Conservation (phyloP, 208 protist genomes). For the Trypanosoma platydactyli region DNA sequence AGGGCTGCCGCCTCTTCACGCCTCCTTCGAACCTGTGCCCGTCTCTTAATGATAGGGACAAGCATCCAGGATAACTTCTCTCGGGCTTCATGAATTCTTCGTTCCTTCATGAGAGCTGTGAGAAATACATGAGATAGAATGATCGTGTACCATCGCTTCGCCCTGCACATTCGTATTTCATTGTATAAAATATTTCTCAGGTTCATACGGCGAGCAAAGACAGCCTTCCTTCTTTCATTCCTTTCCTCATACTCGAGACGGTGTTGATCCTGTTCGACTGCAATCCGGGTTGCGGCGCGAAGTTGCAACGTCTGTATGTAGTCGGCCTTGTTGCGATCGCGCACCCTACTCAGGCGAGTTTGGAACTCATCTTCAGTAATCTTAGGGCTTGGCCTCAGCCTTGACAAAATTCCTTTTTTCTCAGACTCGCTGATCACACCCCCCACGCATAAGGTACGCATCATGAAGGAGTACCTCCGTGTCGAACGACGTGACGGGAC, state of each 20-base stretch:
- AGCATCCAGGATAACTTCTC: conserved; percentile 71
- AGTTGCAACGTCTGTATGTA: conserved; percentile 42
- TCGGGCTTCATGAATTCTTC: conserved; percentile 64
- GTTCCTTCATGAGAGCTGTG: conserved; percentile 77
- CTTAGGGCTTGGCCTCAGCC: conserved; percentile 34
- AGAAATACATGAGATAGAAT: conserved; percentile 85
- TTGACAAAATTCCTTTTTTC: conserved; percentile 53
- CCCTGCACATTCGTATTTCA: conserved; percentile 50
- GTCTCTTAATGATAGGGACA: conserved; percentile 66
- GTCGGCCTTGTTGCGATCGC: conserved; percentile 43
- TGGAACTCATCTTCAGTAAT: conserved; percentile 61
- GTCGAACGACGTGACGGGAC: conserved; percentile 22
- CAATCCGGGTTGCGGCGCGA: conserved; percentile 22
- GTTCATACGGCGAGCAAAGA: conserved; percentile 69
- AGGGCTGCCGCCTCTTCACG: conserved; percentile 40
- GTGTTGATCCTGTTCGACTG: conserved; percentile 17
- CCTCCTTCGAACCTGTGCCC: conserved; percentile 37
- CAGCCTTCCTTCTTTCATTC: conserved; percentile 43
- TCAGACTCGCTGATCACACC: conserved; percentile 60
- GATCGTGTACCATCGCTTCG: conserved; percentile 72
- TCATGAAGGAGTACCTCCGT: conserved; percentile 35
- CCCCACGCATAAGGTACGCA: conserved; percentile 15
- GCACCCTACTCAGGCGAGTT: conserved; percentile 34
- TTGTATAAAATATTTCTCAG: conserved; percentile 50
- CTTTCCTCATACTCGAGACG: conserved; percentile 30